These are phyloP conservation scores for Chlorella sp. DNA, from an alignment of 139 green algal species.

Conservation along the genomic window DNA sequence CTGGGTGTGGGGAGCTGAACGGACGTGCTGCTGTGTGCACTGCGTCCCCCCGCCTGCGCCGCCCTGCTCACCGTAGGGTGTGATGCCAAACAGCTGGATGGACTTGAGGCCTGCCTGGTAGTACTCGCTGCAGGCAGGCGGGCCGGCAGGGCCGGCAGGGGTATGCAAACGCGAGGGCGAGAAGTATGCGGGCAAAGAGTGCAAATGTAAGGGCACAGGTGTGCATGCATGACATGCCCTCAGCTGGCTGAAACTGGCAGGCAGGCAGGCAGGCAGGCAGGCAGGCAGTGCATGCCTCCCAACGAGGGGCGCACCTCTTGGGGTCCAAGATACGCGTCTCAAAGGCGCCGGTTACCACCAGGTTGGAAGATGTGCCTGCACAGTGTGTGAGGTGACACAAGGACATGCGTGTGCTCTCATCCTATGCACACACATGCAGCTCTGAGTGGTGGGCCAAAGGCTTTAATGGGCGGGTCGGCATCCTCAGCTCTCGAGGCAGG, in stretches of 20 bases:
- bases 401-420: no score
- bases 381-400: constrained; percentile 72
- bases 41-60: background rate
- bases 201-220: background rate
- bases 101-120: constrained; percentile 34
- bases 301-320: background rate
- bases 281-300: background rate
- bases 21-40: no score
- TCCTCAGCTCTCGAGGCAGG: background rate
- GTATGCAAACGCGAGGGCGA: background rate
- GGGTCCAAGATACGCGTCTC: constrained; percentile 37
- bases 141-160: background rate
- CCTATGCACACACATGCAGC: no score
- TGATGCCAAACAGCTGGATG: constrained; percentile 49
- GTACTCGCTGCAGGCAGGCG: constrained; percentile 33
- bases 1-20: no score
- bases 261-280: no score
- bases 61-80: constrained; percentile 36
- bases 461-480: background rate
- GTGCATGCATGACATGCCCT: no score
- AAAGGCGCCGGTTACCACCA: constrained; percentile 66
- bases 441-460: no score
- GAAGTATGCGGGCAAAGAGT: background rate
- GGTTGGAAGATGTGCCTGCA: constrained; percentile 61
- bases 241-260: no score